phyloP scores from a whole-genome alignment of 2,329 filamentous ascomycete species.

The Phoma sp. region DNA sequence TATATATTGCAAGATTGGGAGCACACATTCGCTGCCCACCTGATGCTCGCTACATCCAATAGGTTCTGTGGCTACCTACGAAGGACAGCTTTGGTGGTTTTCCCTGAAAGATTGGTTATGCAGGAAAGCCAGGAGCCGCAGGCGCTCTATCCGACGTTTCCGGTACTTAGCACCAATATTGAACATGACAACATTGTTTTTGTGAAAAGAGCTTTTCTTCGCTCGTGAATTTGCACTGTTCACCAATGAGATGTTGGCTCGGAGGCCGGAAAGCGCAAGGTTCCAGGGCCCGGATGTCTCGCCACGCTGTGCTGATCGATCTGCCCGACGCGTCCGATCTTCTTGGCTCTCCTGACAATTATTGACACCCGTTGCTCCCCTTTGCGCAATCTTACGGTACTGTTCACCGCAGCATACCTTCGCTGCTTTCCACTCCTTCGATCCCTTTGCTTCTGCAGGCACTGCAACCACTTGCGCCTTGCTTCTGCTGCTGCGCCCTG shows the following conservation, averaged over 20 bases:
- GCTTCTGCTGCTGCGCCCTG: not conserved
- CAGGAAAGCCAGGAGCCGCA: too few relatives aligned
- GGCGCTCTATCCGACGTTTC: too few relatives aligned
- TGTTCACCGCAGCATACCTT: slow-evolving; percentile 3
- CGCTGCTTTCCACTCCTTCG: slow-evolving; percentile 4
- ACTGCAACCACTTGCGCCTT: not conserved
- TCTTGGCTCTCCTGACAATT: slow-evolving; percentile 21
- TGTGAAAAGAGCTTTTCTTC: not conserved
- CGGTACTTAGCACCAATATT: too few relatives aligned
- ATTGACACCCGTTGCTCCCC: slow-evolving; percentile 9
- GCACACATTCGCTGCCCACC: too few relatives aligned
- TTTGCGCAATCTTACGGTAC: slow-evolving; percentile 16
- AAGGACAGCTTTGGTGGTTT: too few relatives aligned
- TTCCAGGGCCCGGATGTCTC: slow-evolving; percentile 15
- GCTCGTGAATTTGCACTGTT: not conserved
- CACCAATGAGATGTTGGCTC: slow-evolving; percentile 6
- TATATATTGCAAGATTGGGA: too few relatives aligned
- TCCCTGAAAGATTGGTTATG: too few relatives aligned
- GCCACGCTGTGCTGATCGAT: slow-evolving; percentile 21
- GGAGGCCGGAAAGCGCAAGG: slow-evolving; percentile 8
- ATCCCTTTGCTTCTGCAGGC: not conserved
- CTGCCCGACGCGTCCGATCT: slow-evolving; percentile 16
- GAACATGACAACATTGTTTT: not conserved
- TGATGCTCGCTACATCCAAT: too few relatives aligned
- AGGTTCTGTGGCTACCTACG: too few relatives aligned